Conservation (phyloP, 2,329 filamentous ascomycete species). For the Alternaria sp. region DNA sequence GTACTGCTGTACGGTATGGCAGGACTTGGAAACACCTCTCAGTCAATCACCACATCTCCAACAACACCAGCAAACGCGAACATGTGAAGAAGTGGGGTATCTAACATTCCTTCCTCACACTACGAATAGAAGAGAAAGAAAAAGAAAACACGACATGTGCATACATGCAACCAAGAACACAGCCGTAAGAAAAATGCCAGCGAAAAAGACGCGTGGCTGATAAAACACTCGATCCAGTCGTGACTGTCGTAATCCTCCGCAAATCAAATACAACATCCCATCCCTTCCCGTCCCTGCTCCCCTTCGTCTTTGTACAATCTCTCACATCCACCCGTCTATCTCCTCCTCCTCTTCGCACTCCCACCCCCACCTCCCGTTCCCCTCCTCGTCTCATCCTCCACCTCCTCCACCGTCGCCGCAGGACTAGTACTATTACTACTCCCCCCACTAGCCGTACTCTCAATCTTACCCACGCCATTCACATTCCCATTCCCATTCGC, state of each 20-base stretch:
- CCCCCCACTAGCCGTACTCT: constrained; percentile 51
- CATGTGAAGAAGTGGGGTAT: not conserved
- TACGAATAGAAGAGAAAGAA: not conserved
- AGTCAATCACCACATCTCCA: not conserved
- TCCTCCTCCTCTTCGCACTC: constrained; percentile 42
- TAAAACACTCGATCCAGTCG: not conserved
- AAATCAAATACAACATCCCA: not conserved
- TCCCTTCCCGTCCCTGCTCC: not conserved
- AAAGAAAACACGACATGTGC: not conserved
- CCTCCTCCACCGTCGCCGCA: constrained; percentile 45
- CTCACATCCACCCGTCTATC: constrained; percentile 6
- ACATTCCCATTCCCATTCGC: not conserved
- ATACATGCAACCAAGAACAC: not conserved
- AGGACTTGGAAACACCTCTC: no score
- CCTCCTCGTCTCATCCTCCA: constrained; percentile 40
- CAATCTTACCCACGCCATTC: constrained; percentile 34
- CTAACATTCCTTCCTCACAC: not conserved
- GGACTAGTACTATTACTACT: constrained; percentile 49
- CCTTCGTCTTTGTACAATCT: not conserved
- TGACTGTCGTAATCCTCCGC: not conserved
- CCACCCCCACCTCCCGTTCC: not conserved
- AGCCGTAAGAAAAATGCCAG: not conserved
- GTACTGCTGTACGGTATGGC: no score
- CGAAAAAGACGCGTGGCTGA: not conserved
- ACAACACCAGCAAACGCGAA: not conserved